Percentiles rank a stretch among this genome's conserved stretches.
Conservation (phyloP, 768 basidiomycete genomes). For the Amanita polypyramis region DNA sequence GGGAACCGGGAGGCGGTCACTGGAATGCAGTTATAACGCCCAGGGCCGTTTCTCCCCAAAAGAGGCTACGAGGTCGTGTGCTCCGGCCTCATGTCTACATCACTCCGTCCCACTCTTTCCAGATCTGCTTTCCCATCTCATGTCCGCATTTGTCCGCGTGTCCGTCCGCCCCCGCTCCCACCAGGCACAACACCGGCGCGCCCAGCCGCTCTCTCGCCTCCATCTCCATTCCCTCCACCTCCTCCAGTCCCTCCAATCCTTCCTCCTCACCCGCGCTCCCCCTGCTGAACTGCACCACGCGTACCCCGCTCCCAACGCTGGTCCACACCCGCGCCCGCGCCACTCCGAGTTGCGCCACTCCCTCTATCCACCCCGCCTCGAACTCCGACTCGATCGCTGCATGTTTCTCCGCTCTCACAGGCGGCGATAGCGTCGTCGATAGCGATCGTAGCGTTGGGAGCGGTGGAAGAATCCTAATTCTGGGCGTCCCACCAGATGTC, state of each 20-base stretch:
- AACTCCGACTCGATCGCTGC: constrained; percentile 39
- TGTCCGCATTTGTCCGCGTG: constrained; percentile 33
- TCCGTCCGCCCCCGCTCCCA: constrained; percentile 17
- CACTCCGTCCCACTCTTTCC: constrained; percentile 18
- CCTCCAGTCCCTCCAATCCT: constrained; percentile 20
- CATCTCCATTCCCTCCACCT: constrained; percentile 23
- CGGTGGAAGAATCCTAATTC: constrained; percentile 49
- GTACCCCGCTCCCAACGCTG: constrained; percentile 36
- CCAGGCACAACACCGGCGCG: constrained; percentile 32
- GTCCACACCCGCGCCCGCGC: constrained; percentile 33
- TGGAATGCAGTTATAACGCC: too few species aligned
- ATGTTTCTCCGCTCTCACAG: constrained; percentile 23
- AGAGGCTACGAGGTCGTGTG: constrained; percentile 12
- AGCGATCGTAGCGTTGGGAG: constrained; percentile 38
- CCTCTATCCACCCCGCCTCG: constrained; percentile 52
- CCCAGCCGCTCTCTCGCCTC: constrained; percentile 16
- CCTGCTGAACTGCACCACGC: constrained; percentile 30
- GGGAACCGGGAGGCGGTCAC: constrained; percentile 9
- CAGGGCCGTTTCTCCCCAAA: neutral
- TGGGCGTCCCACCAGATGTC: constrained; percentile 15
- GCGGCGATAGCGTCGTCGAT: constrained; percentile 27
- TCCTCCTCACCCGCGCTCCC: constrained; percentile 10
- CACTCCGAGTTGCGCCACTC: constrained; percentile 41
- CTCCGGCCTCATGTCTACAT: constrained; percentile 5
- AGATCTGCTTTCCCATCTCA: constrained; percentile 23